Conservation (phyloP, 2,329 filamentous ascomycete genomes). For the Cladorrhinum sp. region DNA sequence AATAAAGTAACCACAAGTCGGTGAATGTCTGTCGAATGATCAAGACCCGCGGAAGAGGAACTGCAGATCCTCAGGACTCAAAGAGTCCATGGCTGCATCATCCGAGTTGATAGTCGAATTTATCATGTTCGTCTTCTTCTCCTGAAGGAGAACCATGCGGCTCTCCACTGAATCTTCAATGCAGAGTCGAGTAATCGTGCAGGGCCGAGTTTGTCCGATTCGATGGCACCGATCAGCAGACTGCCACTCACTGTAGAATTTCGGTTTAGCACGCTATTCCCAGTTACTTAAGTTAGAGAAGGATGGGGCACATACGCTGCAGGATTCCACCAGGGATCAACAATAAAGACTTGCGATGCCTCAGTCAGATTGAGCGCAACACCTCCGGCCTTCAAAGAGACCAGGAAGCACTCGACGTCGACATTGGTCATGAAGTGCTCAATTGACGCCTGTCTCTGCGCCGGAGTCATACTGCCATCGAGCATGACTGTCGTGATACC, state of each 20-base stretch:
- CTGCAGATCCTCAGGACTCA: constrained; percentile 89
- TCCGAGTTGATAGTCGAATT: constrained; percentile 95
- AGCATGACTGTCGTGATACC: constrained; percentile 98
- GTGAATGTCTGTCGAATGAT: constrained; percentile 12
- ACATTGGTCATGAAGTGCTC: constrained; percentile 95
- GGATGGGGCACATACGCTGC: constrained; percentile 55
- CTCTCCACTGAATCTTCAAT: constrained; percentile 98
- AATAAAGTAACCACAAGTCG: neutral
- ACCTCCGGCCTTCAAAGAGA: constrained; percentile 92
- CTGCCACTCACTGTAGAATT: constrained; percentile 71
- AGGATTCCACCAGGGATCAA: constrained; percentile 99
- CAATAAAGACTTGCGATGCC: constrained; percentile 90
- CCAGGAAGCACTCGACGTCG: constrained; percentile 91
- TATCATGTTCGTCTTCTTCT: constrained; percentile 99
- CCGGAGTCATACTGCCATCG: constrained; percentile 94
- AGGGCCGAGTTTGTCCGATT: constrained; percentile 91
- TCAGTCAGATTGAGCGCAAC: constrained; percentile 95
- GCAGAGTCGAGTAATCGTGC: constrained; percentile 88
- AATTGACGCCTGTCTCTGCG: constrained; percentile 88
- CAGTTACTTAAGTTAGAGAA: neutral
- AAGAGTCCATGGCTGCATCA: constrained; percentile 83
- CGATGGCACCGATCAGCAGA: constrained; percentile 91
- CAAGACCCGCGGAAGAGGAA: constrained; percentile 81
- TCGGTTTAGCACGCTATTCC: constrained; percentile 13
- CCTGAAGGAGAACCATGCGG: constrained; percentile 90